Percentiles rank a stretch among this genome's conserved stretches.
phyloP scores from a whole-genome alignment of 2,329 filamentous ascomycete genomes.

The Alternaria sp. region DNA sequence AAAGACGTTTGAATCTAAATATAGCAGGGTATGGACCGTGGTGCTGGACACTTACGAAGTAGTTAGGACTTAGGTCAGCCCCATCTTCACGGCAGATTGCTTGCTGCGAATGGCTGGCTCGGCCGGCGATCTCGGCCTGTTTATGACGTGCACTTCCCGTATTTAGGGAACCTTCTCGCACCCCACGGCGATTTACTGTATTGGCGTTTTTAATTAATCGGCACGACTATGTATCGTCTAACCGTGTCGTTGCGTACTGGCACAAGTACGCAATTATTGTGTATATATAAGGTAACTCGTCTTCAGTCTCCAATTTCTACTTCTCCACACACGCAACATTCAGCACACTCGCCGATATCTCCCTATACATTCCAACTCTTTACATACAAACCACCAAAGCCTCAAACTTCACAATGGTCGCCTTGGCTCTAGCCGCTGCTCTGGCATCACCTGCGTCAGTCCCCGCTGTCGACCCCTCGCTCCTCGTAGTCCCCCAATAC shows the following conservation, averaged over 20 bases:
- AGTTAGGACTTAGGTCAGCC: neutral
- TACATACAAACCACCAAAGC: neutral
- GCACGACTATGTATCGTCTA: neutral
- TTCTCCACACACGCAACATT: neutral
- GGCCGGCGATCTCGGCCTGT: slow-evolving; percentile 12
- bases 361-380: neutral
- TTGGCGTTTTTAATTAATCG: slow-evolving; percentile 10
- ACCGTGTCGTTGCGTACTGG: neutral
- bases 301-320: neutral
- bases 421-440: neutral
- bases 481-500: slow-evolving; percentile 21
- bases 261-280: neutral
- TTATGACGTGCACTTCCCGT: slow-evolving; percentile 1
- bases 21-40: slow-evolving; percentile 2
- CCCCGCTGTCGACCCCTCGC: no score
- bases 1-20: slow-evolving; percentile 3
- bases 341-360: neutral
- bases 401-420: slow-evolving; percentile 18
- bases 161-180: slow-evolving; percentile 4
- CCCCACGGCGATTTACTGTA: slow-evolving; percentile 5
- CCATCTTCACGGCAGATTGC: neutral
- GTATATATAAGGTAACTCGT: neutral
- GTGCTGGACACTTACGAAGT: neutral
- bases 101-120: slow-evolving; percentile 5
- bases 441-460: no score